These are phyloP conservation scores for Hemileccinum hortonii DNA, from an alignment of 1,284 basidiomycete species.

Conservation along the genomic window DNA sequence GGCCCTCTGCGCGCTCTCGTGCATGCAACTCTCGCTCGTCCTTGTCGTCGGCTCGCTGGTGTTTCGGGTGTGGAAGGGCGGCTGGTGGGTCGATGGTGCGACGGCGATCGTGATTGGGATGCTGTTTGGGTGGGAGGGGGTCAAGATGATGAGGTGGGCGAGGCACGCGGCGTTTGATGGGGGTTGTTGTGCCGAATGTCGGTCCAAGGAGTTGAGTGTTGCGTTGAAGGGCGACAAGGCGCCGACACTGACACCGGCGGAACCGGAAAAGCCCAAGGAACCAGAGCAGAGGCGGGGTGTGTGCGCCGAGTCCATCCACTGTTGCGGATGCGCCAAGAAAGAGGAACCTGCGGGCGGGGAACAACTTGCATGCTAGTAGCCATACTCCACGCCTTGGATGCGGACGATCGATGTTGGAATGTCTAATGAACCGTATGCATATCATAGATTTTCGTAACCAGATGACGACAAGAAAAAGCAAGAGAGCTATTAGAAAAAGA, in stretches of 20 bases:
- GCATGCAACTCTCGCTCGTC: slow-evolving; percentile 37
- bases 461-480: slow-evolving; percentile 10
- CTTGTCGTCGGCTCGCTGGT: slow-evolving; percentile 37
- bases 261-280: neutral
- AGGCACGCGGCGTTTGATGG: slow-evolving; percentile 37
- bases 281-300: neutral
- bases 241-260: neutral
- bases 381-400: neutral
- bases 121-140: slow-evolving; percentile 44
- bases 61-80: slow-evolving; percentile 30
- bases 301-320: neutral
- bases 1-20: slow-evolving; percentile 38
- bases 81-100: slow-evolving; percentile 49
- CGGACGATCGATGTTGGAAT: neutral
- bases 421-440: slow-evolving; percentile 2
- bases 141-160: slow-evolving; percentile 43
- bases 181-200: slow-evolving; percentile 35
- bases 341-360: neutral
- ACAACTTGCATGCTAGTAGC: slow-evolving; percentile 1
- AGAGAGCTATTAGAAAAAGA: neutral
- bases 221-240: neutral
- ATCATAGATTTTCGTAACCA: slow-evolving; percentile 7
- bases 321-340: neutral
- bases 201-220: neutral
- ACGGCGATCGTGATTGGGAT: slow-evolving; percentile 41